Percentiles rank a stretch among this genome's conserved stretches.
Conservation (phyloP, 139 green algal species). For the Penium margaritaceum region DNA sequence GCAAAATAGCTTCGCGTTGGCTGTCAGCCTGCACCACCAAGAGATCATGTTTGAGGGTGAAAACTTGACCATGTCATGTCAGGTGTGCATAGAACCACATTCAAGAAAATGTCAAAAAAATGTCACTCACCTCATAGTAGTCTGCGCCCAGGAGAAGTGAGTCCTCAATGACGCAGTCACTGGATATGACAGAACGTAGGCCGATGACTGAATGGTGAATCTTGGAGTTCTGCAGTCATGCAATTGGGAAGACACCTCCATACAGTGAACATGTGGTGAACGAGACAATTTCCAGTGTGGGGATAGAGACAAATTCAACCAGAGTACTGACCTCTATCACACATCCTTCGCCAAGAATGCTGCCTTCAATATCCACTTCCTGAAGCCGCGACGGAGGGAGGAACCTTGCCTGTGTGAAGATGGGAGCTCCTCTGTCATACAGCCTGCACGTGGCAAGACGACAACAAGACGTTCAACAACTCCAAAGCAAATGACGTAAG, state of each 20-base stretch:
- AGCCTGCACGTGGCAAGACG: too few species aligned
- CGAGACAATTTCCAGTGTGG: too few species aligned
- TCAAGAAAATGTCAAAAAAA: too few species aligned
- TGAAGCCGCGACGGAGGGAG: constrained; percentile 72
- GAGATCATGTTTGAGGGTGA: too few species aligned
- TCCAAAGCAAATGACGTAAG: too few species aligned
- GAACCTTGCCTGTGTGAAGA: constrained; percentile 76
- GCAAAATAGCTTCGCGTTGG: constrained; percentile 3
- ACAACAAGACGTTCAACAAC: too few species aligned
- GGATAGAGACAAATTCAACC: too few species aligned
- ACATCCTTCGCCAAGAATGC: constrained; percentile 62
- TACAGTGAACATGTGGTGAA: too few species aligned
- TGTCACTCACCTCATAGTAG: constrained; percentile 61
- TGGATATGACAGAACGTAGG: constrained; percentile 62
- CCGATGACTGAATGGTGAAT: constrained; percentile 71
- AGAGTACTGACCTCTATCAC: constrained; percentile 46
- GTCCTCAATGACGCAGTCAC: constrained; percentile 61
- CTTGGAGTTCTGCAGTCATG: constrained; percentile 45
- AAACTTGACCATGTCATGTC: too few species aligned
- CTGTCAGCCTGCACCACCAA: constrained; percentile 39
- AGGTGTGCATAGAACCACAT: too few species aligned
- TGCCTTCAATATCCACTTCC: constrained; percentile 55
- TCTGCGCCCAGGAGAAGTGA: constrained; percentile 69
- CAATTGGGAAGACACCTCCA: too few species aligned
- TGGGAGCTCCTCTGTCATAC: constrained; percentile 54